These are phyloP conservation scores for Xylogone sp. DNA, from an alignment of 2,329 filamentous ascomycete species.

Conservation along the genomic window DNA sequence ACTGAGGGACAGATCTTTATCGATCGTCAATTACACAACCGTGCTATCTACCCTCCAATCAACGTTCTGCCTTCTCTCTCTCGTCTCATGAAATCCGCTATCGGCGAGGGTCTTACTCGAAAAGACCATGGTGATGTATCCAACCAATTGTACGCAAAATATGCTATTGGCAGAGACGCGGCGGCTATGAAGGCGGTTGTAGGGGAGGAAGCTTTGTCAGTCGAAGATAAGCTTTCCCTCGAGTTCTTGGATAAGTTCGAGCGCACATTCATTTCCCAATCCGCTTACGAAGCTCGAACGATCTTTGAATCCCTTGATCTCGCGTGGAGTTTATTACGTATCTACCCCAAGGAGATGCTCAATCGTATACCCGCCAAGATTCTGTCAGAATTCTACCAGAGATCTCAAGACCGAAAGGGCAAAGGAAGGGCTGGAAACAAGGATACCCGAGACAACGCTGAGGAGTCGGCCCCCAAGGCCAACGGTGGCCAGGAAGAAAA, in stretches of 20 bases:
- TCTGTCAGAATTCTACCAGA: constrained; percentile 78
- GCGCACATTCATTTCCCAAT: constrained; percentile 88
- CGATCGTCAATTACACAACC: constrained; percentile 90
- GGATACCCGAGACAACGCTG: constrained; percentile 35
- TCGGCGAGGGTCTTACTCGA: constrained; percentile 93
- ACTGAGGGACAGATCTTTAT: constrained; percentile 99
- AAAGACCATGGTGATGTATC: constrained; percentile 98
- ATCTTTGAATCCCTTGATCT: constrained; percentile 94
- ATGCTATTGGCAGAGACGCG: constrained; percentile 96
- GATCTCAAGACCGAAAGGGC: constrained; percentile 60
- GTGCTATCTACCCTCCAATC: constrained; percentile 97
- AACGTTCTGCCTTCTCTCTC: constrained; percentile 97
- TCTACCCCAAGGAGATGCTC: constrained; percentile 96
- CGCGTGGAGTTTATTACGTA: constrained; percentile 92
- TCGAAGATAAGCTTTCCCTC: constrained; percentile 94
- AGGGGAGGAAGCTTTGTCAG: constrained; percentile 91
- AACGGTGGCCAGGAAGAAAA: constrained; percentile 50
- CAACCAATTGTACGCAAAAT: constrained; percentile 99
- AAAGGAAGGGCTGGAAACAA: constrained; percentile 53
- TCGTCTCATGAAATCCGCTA: constrained; percentile 99
- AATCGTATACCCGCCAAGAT: constrained; percentile 89
- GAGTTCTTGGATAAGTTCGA: constrained; percentile 99
- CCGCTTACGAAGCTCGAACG: constrained; percentile 83
- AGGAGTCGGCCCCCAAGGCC: constrained; percentile 19
- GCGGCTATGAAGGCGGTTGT: constrained; percentile 99